Conservation (phyloP, 768 basidiomycete species). For the Boletus edulis region DNA sequence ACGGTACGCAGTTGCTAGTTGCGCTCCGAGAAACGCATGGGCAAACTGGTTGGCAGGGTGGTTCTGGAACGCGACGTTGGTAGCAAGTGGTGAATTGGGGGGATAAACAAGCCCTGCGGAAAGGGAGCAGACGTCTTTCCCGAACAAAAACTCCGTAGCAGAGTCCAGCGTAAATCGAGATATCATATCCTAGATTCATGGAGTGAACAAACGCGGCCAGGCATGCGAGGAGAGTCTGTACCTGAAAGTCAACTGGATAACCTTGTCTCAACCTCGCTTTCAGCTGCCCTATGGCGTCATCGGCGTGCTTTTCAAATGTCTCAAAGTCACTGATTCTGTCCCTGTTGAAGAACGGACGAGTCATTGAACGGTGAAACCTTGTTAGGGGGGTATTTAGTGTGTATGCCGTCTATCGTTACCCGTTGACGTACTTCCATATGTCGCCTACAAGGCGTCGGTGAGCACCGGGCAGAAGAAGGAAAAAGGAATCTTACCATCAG, state of each 20-base stretch:
- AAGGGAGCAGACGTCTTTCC: constrained; percentile 46
- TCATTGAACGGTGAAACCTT: constrained; percentile 59
- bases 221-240: constrained; percentile 8
- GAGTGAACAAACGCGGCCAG: neutral
- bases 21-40: constrained; percentile 49
- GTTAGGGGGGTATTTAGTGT: neutral
- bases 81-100: constrained; percentile 13
- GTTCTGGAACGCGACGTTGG: constrained; percentile 10
- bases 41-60: constrained; percentile 43
- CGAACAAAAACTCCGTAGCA: constrained; percentile 58
- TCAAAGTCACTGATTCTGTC: constrained; percentile 55
- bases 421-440: constrained; percentile 51
- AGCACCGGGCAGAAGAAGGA: neutral
- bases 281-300: constrained; percentile 45
- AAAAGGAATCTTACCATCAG: constrained; percentile 39
- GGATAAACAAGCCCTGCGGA: constrained; percentile 50
- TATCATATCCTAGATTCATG: constrained; percentile 42
- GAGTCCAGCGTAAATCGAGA: constrained; percentile 60
- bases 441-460: constrained; percentile 36
- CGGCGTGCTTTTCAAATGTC: constrained; percentile 50
- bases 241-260: constrained; percentile 56
- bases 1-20: constrained; percentile 40
- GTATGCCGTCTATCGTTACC: neutral
- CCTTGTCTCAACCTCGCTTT: constrained; percentile 44
- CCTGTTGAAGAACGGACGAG: constrained; percentile 58